Evolutionary conservation across 371 early-diverging fungal species (phyloP), one percentile per base, ranked within the genome.

Genomic region (Lichtheimia ornata): DNA sequence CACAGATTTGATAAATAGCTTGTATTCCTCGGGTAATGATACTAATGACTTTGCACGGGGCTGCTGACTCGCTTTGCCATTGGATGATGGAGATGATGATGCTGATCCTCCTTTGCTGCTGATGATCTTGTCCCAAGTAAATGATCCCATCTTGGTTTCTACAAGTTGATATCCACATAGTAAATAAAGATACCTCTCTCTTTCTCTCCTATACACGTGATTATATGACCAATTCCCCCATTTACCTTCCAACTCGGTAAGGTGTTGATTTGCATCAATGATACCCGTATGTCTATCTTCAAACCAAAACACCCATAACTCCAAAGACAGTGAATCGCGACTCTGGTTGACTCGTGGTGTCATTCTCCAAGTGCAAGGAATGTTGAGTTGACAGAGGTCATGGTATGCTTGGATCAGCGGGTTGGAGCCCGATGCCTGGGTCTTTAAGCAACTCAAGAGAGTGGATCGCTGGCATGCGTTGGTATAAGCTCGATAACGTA

Each of bases 291-390:
- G 79, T 42, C 73, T 64, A 40, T 79, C 79, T 52, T 79, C 79
- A 51, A 79, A 76, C 79, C 79, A 79, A 68, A 79, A 79, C 3
- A 79, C 79, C 79, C 79, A 79, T 20, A 79, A 51, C 53, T 79
- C 76, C 4, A 76, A 54, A 6, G 47, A n/a, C 15, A 59, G 22
- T 24, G 35, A 59, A 30, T 59, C 66, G 27, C 56, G 44, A n/a
- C 55, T 43, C 27, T 18, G 50, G 17, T 35, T 30, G 13, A 53
- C 25, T 25, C 62, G 52, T 9, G 58, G 40, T 52, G 45, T 11
- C 22, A 69, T 50, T 54, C 64, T 49, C 80, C 80, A 79, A 20
- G 70, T 50, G 4, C 66, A 64, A 3, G 80, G 80, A 59, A 79
- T 72, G 50, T 55, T 61, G 15, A 56, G 45, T 9, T 66, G 53